Evolutionary conservation across 495 filamentous ascomycete species (phyloP).

Genomic region (Apiosordaria backusii): DNA sequence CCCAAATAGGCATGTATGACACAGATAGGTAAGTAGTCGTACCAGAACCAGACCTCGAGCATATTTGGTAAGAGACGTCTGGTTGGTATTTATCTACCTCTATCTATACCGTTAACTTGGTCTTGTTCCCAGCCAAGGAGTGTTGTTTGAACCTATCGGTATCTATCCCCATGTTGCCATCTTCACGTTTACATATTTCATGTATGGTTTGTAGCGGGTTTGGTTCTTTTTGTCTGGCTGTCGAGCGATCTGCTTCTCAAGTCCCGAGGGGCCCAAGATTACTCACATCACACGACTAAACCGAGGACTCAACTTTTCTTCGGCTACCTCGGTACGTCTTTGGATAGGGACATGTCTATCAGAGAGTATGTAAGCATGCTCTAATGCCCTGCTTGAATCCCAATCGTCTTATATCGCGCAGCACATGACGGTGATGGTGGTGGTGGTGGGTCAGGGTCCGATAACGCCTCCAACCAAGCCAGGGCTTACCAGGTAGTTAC

Average conservation of each 20-base stretch:
- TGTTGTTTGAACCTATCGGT: no score
- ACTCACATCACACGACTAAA: background rate
- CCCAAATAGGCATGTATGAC: background rate
- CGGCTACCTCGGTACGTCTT: background rate
- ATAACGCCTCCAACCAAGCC: background rate
- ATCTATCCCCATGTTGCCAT: no score
- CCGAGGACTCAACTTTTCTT: background rate
- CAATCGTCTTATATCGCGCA: background rate
- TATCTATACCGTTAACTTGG: no score
- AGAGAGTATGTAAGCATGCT: background rate
- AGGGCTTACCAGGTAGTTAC: background rate
- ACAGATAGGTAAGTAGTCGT: background rate
- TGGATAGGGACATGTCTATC: background rate
- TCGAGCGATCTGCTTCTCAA: no score
- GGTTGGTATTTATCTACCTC: background rate
- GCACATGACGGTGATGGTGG: background rate
- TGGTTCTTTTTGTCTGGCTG: no score
- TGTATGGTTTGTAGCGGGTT: no score
- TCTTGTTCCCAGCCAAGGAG: no score
- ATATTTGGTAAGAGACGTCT: background rate
- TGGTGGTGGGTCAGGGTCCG: background rate
- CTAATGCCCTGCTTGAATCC: background rate
- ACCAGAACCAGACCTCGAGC: background rate
- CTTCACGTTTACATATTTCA: no score
- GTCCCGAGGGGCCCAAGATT: no score